Conservation (phyloP, 78 protist species). For the Salpingoeca rosetta region DNA sequence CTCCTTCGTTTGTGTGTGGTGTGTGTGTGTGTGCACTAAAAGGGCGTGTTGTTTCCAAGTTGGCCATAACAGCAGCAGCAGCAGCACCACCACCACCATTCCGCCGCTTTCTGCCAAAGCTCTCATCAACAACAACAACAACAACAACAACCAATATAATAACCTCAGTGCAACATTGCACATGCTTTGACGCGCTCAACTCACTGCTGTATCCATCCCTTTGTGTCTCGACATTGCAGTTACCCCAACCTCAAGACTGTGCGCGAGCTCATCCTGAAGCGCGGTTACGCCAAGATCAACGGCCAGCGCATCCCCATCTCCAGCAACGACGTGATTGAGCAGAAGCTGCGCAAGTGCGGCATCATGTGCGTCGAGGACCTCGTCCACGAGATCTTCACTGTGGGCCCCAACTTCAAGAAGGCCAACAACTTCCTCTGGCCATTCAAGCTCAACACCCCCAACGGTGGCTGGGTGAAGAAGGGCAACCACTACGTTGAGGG, state of each 20-base stretch:
- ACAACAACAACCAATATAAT: too few relatives aligned
- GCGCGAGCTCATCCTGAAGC: conserved; percentile 95
- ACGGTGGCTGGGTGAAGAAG: conserved; percentile 82
- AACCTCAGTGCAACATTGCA: too few relatives aligned
- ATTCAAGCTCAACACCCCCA: conserved; percentile 91
- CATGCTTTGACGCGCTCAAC: too few relatives aligned
- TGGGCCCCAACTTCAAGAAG: conserved; percentile 89
- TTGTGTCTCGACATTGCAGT: conserved; percentile 22
- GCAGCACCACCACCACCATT: too few relatives aligned
- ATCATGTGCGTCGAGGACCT: conserved; percentile 97
- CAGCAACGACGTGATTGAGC: conserved; percentile 81
- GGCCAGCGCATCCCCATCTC: conserved; percentile 85
- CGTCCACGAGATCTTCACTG: conserved; percentile 97
- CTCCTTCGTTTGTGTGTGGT: too few relatives aligned
- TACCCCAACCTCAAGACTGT: conserved; percentile 92
- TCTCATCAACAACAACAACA: too few relatives aligned
- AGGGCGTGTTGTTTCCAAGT: too few relatives aligned
- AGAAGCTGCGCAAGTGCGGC: conserved; percentile 68
- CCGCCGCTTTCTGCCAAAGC: too few relatives aligned
- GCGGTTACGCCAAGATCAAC: conserved; percentile 92
- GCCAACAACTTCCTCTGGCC: conserved; percentile 97
- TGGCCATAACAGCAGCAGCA: too few relatives aligned
- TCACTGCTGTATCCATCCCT: too few relatives aligned
- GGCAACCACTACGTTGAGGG: conserved; percentile 93
- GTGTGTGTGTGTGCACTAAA: too few relatives aligned